Evolutionary conservation across 2,329 filamentous ascomycete genomes (phyloP), one percentile per base, ranked within the genome.

Genomic region (Alternaria longipes): DNA sequence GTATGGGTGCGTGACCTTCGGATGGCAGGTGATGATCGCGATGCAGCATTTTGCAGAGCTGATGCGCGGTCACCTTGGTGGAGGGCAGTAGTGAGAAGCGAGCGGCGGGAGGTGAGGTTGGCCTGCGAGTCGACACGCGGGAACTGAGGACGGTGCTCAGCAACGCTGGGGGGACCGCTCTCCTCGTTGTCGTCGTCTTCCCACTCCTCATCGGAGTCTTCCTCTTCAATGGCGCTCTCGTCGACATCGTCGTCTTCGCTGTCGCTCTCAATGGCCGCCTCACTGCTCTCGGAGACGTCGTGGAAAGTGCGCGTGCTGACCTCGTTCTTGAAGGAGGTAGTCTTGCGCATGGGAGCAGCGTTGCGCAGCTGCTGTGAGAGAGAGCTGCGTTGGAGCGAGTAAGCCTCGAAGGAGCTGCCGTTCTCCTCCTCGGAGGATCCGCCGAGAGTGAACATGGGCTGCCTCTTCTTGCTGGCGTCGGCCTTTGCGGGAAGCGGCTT

Each of bases 71-170:
- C 90, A 66, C 88, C 90, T 74, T 97, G 89, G 70, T 92, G 91
- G 76, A 99, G 89, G 85, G 94, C 90, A 54, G 94, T 89, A 1
- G 94, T 97, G 67, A 99, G 90, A 41, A 98, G 87, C 2, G 94
- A 98, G 52, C 91, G 90, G 50, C 92, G 89, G 1, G 94, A 97
- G 3, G 91, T 90, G 26, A 98, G 84, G 74, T 97, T 92, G 8
- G 90, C 88, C 77, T 89, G 89, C 41, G 94, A 97, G 78, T 97
- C 92, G 50, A 98, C 93, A 8, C 95, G 91, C 78, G 94, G 89
- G 85, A 99, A 99, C 71, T 93, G 84, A 20, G 88, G 86, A 73
- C 88, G 89, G 62, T 36, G 46, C 30, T 95, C 91, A 63, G 95
- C 91, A 53, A 93, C 85, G 75, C 92, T 96, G 1, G 92, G 92